Conservation (phyloP, 306 rosid species). For the Lathyrus tuberosus region DNA sequence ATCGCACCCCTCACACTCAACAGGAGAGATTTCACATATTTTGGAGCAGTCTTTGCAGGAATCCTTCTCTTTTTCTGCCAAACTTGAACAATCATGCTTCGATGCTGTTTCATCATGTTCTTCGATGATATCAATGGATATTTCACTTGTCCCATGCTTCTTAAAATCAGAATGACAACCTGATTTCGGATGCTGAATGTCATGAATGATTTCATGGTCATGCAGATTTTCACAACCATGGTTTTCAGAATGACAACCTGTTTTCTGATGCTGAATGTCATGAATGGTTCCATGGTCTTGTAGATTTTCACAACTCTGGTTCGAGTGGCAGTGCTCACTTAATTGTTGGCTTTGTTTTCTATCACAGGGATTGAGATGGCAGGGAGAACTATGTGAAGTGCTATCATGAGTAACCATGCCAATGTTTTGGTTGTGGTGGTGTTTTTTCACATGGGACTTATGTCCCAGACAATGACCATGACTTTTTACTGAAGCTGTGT, state of each 20-base stretch:
- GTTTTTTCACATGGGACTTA: slow-evolving; percentile 34
- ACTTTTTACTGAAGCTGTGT: slow-evolving; percentile 2
- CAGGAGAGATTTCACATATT: background rate
- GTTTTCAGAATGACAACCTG: slow-evolving; percentile 32
- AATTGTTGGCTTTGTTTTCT: slow-evolving; percentile 21
- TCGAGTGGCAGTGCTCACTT: slow-evolving; percentile 43
- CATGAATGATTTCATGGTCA: slow-evolving; percentile 35
- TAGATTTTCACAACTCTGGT: slow-evolving; percentile 37
- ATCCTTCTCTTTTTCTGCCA: slow-evolving; percentile 43
- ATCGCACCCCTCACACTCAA: slow-evolving; percentile 35
- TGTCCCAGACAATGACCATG: slow-evolving; percentile 41
- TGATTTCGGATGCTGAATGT: slow-evolving; percentile 22
- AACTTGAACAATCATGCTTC: slow-evolving; percentile 29
- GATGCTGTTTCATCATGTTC: slow-evolving; percentile 35
- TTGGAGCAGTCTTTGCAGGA: slow-evolving; percentile 34
- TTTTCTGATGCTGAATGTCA: slow-evolving; percentile 23
- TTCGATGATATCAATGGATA: slow-evolving; percentile 40
- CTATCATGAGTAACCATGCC: slow-evolving; percentile 30
- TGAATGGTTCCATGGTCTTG: slow-evolving; percentile 18
- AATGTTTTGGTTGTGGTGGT: slow-evolving; percentile 35
- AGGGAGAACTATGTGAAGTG: slow-evolving; percentile 11
- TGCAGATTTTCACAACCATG: slow-evolving; percentile 37
- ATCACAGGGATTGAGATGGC: slow-evolving; percentile 33
- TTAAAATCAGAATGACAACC: slow-evolving; percentile 31
- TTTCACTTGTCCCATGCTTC: slow-evolving; percentile 34